phyloP scores from a whole-genome alignment of 2,329 filamentous ascomycete species.

The Fusarium concolor region DNA sequence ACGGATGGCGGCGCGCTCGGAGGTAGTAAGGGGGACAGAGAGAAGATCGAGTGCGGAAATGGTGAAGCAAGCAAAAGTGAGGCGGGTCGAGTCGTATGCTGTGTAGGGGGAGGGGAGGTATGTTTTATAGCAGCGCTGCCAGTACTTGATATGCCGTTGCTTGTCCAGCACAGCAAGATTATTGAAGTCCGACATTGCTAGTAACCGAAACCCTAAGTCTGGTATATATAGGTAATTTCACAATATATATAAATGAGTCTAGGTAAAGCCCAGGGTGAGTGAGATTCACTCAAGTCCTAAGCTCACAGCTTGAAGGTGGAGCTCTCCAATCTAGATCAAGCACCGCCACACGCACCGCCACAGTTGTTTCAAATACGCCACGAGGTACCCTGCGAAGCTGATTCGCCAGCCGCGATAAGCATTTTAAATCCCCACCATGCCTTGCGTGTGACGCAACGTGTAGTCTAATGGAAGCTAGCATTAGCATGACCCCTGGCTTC shows the following conservation, averaged over 20 bases:
- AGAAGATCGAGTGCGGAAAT: conserved; percentile 87
- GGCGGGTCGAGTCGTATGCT: conserved; percentile 87
- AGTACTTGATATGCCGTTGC: conserved; percentile 86
- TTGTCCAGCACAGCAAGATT: conserved; percentile 62
- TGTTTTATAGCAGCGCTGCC: conserved; percentile 86
- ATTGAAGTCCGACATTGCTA: conserved; percentile 31
- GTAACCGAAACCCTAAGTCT: accelerated
- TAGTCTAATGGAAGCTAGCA: background rate
- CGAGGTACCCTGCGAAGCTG: conserved; percentile 13
- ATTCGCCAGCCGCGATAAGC: conserved; percentile 21
- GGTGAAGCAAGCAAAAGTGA: conserved; percentile 91
- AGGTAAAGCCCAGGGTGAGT: background rate
- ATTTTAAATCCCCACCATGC: conserved; percentile 13
- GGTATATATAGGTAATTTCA: background rate
- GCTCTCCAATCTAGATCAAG: background rate
- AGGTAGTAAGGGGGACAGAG: conserved; percentile 65
- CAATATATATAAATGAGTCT: background rate
- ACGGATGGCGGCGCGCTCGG: conserved; percentile 61
- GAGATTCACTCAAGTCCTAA: conserved; percentile 13
- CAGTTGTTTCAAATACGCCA: conserved; percentile 10
- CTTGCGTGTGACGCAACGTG: conserved; percentile 38
- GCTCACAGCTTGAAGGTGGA: conserved; percentile 4
- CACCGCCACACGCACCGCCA: conserved; percentile 24
- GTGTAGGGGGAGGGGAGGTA: conserved; percentile 87
- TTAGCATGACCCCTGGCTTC: conserved; percentile 15